Conservation (phyloP, 176 grass and related monocot species). For the Otatea glauca region DNA sequence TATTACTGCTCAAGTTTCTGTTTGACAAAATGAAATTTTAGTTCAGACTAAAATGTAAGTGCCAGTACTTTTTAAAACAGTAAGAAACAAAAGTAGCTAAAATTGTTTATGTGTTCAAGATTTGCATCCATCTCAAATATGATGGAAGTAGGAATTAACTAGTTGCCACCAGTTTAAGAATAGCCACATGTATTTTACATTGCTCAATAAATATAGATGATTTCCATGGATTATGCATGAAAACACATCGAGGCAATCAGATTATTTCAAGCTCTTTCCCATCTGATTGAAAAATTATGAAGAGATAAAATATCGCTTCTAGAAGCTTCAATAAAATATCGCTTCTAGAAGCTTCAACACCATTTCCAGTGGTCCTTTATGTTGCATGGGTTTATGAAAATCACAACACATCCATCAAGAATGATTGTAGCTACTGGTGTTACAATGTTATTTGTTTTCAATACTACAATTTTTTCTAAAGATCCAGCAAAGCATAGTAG, state of each 20-base stretch:
- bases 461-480: background rate
- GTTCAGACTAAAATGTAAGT: constrained; percentile 38
- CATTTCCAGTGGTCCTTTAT: background rate
- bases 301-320: too few species aligned
- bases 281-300: constrained; percentile 20
- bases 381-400: too few species aligned
- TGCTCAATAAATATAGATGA: background rate
- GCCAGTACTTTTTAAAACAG: background rate
- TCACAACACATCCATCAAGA: too few species aligned
- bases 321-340: constrained; percentile 17
- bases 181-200: background rate
- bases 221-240: constrained; percentile 9
- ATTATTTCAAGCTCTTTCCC: background rate
- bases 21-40: constrained; percentile 24
- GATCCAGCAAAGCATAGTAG: constrained; percentile 21
- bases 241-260: constrained; percentile 11
- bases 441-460: background rate
- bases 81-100: constrained; percentile 25
- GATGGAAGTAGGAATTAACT: background rate
- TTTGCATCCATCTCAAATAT: constrained; percentile 1
- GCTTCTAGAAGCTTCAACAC: constrained; percentile 1
- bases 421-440: background rate
- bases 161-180: constrained; percentile 18
- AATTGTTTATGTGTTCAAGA: background rate
- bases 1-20: constrained; percentile 97